phyloP scores from a whole-genome alignment of 257 asterid species.

The Solanum medicagineum region DNA sequence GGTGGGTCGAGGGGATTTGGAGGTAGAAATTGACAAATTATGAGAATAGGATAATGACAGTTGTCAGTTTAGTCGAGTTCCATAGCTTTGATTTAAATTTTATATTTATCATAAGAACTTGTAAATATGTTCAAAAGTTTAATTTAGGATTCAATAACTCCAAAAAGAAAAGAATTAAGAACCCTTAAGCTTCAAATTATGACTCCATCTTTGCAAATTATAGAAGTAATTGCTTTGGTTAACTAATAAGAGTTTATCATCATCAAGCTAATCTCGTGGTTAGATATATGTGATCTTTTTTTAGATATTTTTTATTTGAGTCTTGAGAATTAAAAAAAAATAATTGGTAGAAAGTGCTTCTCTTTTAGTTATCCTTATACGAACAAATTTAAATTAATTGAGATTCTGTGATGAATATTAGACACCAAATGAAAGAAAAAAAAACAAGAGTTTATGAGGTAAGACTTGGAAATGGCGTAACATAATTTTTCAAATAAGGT shows the following conservation, averaged over 20 bases:
- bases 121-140: too few relatives aligned
- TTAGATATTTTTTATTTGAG: fast-evolving
- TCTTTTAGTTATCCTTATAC: background rate
- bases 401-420: background rate
- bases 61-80: too few relatives aligned
- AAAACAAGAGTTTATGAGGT: background rate
- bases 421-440: background rate
- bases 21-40: background rate
- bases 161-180: too few relatives aligned
- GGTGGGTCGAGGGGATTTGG: background rate
- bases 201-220: too few relatives aligned
- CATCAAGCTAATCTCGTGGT: background rate
- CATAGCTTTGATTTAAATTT: too few relatives aligned
- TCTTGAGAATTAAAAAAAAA: background rate
- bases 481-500: background rate
- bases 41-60: too few relatives aligned
- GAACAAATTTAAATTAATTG: background rate
- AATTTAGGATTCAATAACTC: too few relatives aligned
- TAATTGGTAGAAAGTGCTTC: background rate
- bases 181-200: too few relatives aligned
- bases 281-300: background rate
- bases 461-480: background rate
- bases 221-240: background rate
- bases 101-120: too few relatives aligned
- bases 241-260: background rate